Conservation (phyloP, 2,329 filamentous ascomycete species). For the Magnaporthiopsis rhizophila region DNA sequence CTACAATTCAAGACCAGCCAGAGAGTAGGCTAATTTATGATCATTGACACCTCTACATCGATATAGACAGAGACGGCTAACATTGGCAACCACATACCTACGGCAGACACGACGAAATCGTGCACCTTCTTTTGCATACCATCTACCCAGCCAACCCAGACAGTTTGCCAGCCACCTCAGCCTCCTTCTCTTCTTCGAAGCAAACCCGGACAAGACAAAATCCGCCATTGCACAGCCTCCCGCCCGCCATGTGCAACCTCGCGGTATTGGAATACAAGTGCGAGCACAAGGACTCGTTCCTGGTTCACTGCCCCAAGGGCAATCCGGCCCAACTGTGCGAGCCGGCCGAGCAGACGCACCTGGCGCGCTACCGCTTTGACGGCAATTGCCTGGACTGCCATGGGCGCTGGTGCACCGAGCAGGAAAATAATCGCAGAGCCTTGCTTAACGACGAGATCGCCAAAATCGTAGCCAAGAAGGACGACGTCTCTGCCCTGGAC, state of each 20-base stretch:
- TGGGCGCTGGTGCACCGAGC: not conserved
- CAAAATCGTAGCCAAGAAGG: not conserved
- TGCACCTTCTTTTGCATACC: too few relatives aligned
- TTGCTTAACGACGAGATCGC: not conserved
- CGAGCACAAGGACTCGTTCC: constrained; percentile 5
- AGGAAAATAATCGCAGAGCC: not conserved
- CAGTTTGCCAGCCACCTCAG: too few relatives aligned
- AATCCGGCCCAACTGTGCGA: not conserved
- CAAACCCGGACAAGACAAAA: not conserved
- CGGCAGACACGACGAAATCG: not conserved
- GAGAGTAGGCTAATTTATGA: not conserved
- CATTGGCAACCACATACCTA: not conserved
- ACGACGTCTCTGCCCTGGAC: not conserved
- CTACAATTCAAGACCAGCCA: not conserved
- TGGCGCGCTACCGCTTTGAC: not conserved
- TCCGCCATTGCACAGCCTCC: not conserved
- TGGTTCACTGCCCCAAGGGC: constrained; percentile 2
- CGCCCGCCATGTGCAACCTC: constrained; percentile 6
- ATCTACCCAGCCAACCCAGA: too few relatives aligned
- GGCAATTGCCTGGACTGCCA: constrained; percentile 3
- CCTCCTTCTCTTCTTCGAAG: not conserved
- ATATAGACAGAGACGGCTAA: not conserved
- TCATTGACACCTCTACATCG: not conserved
- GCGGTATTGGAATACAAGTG: constrained; percentile 1
- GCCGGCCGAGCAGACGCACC: not conserved